A percentile compares a stretch with the other conserved stretches of the same genome.
These are phyloP conservation scores for Colletotrichum gigasporum DNA, from an alignment of 2,329 filamentous ascomycete genomes.

Conservation along the genomic window DNA sequence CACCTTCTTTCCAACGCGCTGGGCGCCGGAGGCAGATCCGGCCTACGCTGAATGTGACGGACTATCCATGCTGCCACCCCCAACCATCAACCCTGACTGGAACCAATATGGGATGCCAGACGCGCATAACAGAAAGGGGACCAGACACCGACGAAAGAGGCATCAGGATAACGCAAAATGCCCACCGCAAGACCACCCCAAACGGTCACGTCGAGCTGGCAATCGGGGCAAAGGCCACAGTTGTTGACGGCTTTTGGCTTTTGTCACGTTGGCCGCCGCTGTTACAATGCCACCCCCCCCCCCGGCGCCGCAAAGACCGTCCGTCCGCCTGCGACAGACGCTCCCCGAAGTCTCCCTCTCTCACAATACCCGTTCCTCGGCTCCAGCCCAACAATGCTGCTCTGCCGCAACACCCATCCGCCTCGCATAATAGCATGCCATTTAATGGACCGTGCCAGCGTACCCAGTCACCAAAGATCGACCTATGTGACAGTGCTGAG, in stretches of 20 bases:
- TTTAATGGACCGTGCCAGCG: not conserved
- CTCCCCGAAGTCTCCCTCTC: not conserved
- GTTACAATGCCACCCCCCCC: not conserved
- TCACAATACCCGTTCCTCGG: not conserved
- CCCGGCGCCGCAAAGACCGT: slow-evolving; percentile 12
- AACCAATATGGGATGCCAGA: not conserved
- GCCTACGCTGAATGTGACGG: not conserved
- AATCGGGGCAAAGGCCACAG: not conserved
- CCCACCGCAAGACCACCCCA: not conserved
- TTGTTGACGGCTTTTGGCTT: not conserved
- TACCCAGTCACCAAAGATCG: not conserved
- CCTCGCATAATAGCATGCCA: not conserved
- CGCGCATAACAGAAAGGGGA: not conserved
- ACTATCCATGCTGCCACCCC: not conserved
- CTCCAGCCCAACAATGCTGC: not conserved
- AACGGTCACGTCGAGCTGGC: not conserved
- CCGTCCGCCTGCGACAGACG: slow-evolving; percentile 10
- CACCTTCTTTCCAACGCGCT: not conserved
- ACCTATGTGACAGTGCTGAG: not conserved
- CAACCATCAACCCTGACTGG: not conserved
- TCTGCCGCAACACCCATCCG: not conserved
- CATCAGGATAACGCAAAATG: not conserved
- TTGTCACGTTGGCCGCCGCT: not conserved
- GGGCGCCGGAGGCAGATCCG: slow-evolving; percentile 10
- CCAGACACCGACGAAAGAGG: not conserved